Evolutionary conservation across 257 asterid genomes (phyloP).

Genomic region (Eustoma russellianum): DNA sequence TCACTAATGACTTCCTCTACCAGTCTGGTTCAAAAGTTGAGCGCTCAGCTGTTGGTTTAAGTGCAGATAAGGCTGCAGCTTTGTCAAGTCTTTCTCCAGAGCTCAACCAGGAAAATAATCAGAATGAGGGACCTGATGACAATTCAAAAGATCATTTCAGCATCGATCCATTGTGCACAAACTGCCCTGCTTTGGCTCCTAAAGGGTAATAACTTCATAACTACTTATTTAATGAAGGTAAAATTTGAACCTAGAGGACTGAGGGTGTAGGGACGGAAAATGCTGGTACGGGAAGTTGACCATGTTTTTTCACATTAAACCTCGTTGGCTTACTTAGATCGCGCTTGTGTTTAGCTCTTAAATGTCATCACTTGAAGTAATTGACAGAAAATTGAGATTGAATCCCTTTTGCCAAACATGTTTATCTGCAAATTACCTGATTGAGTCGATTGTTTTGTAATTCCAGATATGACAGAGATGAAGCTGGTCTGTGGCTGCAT

Average conservation of each 20-base stretch:
- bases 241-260: too few relatives aligned
- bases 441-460: not conserved
- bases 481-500: constrained; percentile 90
- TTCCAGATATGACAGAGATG: constrained; percentile 71
- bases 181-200: constrained; percentile 89
- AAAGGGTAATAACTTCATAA: constrained; percentile 48
- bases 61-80: constrained; percentile 56
- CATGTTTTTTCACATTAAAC: too few relatives aligned
- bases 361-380: too few relatives aligned
- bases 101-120: constrained; percentile 20
- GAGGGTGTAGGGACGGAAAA: too few relatives aligned
- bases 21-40: constrained; percentile 31
- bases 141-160: constrained; percentile 38
- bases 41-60: constrained; percentile 35
- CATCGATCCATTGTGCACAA: constrained; percentile 86
- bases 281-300: too few relatives aligned
- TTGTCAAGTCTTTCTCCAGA: constrained; percentile 21
- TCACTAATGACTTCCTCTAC: constrained; percentile 90
- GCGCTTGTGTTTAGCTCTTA: too few relatives aligned
- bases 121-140: constrained; percentile 19
- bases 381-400: too few relatives aligned
- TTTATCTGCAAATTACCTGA: not conserved
- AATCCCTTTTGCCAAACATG: not conserved
- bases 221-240: too few relatives aligned
- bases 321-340: too few relatives aligned